Evolutionary conservation across 768 basidiomycete genomes (phyloP).

Genomic region (Phlebiopsis flavidoalba): DNA sequence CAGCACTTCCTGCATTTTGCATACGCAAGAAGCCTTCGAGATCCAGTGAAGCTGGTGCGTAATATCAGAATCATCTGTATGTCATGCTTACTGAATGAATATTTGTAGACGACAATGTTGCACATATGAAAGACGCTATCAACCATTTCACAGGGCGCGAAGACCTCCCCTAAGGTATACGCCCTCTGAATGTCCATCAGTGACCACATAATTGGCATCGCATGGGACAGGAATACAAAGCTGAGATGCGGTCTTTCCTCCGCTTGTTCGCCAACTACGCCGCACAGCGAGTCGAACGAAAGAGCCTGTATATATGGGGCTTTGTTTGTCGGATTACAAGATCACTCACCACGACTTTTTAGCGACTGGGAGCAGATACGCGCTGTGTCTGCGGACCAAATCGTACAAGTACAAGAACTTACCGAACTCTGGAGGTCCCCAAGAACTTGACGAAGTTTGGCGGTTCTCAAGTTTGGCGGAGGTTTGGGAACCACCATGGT

Average conservation of each 20-base stretch:
- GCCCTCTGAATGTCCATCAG: background rate
- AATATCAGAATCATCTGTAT: too few relatives aligned
- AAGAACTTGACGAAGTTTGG: conserved; percentile 60
- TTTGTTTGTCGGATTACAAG: background rate
- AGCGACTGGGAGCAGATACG: conserved; percentile 40
- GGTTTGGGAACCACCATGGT: conserved; percentile 67
- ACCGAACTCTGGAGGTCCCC: conserved; percentile 34
- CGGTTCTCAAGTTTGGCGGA: conserved; percentile 76
- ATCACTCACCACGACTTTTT: background rate
- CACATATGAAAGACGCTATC: background rate
- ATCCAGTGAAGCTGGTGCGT: background rate
- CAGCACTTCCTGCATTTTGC: background rate
- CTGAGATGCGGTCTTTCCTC: conserved; percentile 96
- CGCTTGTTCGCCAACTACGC: conserved; percentile 94
- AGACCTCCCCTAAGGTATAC: background rate
- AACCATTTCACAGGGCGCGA: background rate
- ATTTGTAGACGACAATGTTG: background rate
- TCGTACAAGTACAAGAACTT: conserved; percentile 55
- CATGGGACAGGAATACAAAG: conserved; percentile 69
- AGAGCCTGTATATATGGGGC: conserved; percentile 57
- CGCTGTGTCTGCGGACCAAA: conserved; percentile 57
- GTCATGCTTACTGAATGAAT: background rate
- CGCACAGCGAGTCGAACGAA: conserved; percentile 75
- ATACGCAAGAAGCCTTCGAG: background rate
- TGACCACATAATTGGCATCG: background rate